phyloP scores from a whole-genome alignment of 257 asterid genomes.

The Forsythia suspensa region DNA sequence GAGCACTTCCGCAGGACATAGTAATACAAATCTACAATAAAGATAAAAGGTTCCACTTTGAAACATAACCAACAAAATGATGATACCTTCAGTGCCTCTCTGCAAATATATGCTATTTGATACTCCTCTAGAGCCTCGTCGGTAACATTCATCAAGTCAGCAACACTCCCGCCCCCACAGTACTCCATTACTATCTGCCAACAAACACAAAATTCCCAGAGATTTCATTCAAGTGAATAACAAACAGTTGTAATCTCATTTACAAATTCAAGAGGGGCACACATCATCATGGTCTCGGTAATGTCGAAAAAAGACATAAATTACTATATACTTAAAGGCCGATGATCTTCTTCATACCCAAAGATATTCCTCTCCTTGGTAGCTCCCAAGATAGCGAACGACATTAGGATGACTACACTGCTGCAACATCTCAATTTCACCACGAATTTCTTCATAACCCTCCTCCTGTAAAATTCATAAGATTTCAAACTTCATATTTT shows the following conservation, averaged over 20 bases:
- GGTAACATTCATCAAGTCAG: slow-evolving; percentile 90
- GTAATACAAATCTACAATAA: background rate
- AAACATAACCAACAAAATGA: slow-evolving; percentile 20
- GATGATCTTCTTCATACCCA: slow-evolving; percentile 68
- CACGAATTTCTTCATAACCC: slow-evolving; percentile 95
- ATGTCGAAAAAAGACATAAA: slow-evolving; percentile 8
- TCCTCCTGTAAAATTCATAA: slow-evolving; percentile 66
- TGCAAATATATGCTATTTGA: slow-evolving; percentile 90
- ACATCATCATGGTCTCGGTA: background rate
- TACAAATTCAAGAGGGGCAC: slow-evolving; percentile 13
- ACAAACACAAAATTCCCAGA: slow-evolving; percentile 27
- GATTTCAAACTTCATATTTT: slow-evolving; percentile 14
- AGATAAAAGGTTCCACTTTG: slow-evolving; percentile 8
- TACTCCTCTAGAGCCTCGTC: slow-evolving; percentile 89
- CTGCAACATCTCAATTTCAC: slow-evolving; percentile 99
- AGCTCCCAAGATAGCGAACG: slow-evolving; percentile 98
- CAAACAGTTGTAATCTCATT: slow-evolving; percentile 8
- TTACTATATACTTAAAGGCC: slow-evolving; percentile 1
- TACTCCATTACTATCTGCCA: slow-evolving; percentile 99
- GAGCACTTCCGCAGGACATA: background rate
- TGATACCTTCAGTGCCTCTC: slow-evolving; percentile 91
- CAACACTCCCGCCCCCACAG: slow-evolving; percentile 99
- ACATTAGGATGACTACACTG: slow-evolving; percentile 99
- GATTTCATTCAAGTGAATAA: slow-evolving; percentile 9
- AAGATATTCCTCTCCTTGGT: slow-evolving; percentile 96